phyloP scores from a whole-genome alignment of 2,329 filamentous ascomycete species.

The Aureobasidium melanogenum region DNA sequence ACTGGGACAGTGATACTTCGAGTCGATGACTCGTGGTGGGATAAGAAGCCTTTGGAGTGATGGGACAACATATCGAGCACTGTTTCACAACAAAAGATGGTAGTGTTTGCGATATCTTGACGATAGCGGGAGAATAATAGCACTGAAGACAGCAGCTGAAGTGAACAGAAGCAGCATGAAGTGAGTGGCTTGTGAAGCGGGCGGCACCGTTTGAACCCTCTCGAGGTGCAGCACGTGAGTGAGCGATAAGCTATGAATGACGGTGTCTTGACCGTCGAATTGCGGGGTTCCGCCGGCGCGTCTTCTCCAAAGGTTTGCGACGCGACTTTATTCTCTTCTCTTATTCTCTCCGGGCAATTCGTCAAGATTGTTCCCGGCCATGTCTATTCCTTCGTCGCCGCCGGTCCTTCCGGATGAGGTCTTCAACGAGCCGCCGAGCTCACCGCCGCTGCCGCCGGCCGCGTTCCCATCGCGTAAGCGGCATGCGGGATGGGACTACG shows the following conservation, averaged over 20 bases:
- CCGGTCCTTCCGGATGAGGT: conserved; percentile 8
- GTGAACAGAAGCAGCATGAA: background rate
- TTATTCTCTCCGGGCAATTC: background rate
- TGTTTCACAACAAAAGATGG: no score
- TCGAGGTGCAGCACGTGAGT: background rate
- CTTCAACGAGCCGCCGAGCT: conserved; percentile 12
- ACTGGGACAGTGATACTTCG: background rate
- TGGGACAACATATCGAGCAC: no score
- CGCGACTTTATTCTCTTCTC: background rate
- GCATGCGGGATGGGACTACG: conserved; percentile 21
- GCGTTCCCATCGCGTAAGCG: conserved; percentile 21
- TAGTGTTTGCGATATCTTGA: background rate
- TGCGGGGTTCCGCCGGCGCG: background rate
- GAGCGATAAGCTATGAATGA: background rate
- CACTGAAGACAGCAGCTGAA: background rate
- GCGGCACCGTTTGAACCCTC: background rate
- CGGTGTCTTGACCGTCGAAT: background rate
- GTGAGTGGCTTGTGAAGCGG: background rate
- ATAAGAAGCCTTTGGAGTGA: no score
- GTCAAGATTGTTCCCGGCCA: background rate
- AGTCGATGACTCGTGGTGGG: background rate
- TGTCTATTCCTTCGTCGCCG: conserved; percentile 14
- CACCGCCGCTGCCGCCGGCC: conserved; percentile 12
- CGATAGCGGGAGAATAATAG: background rate
- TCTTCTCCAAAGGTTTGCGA: background rate